Evolutionary conservation across 352 stramenopile species (phyloP).

Genomic region (Globisporangium splendens): DNA sequence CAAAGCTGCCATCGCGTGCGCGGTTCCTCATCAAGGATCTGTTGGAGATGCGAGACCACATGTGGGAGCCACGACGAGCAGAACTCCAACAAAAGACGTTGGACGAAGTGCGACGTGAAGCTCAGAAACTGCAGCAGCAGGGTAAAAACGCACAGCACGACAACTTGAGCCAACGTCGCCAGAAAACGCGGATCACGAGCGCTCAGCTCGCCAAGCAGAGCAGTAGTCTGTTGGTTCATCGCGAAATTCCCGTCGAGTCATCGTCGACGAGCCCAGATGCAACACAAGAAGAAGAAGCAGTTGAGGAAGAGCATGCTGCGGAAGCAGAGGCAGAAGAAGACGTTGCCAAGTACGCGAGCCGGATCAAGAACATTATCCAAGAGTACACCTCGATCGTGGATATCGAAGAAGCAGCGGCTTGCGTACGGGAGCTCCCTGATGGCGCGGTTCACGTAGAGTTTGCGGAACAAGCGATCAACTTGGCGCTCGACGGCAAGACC

Average conservation of each 20-base stretch:
- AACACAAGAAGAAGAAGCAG: slow-evolving; percentile 8
- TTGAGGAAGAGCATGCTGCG: slow-evolving; percentile 14
- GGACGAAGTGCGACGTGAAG: slow-evolving; percentile 78
- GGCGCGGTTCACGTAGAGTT: slow-evolving; percentile 56
- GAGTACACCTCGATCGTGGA: slow-evolving; percentile 82
- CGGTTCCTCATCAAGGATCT: slow-evolving; percentile 85
- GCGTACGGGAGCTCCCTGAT: slow-evolving; percentile 62
- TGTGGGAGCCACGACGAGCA: slow-evolving; percentile 83
- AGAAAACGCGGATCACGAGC: slow-evolving; percentile 78
- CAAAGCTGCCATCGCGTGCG: slow-evolving; percentile 61
- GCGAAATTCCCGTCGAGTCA: slow-evolving; percentile 8
- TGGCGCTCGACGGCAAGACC: slow-evolving; percentile 71
- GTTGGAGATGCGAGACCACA: slow-evolving; percentile 80
- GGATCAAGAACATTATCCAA: slow-evolving; percentile 86
- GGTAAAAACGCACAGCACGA: slow-evolving; percentile 89
- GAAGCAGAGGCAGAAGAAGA: slow-evolving; percentile 21
- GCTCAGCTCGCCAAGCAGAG: slow-evolving; percentile 75
- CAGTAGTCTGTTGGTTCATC: slow-evolving; percentile 70
- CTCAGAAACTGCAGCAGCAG: slow-evolving; percentile 76
- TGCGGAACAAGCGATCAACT: slow-evolving; percentile 66
- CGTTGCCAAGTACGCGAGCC: slow-evolving; percentile 44
- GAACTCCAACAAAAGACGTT: slow-evolving; percentile 87
- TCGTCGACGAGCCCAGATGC: not conserved
- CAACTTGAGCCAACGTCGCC: slow-evolving; percentile 61
- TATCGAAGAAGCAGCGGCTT: slow-evolving; percentile 67